phyloP scores from a whole-genome alignment of 2,329 filamentous ascomycete genomes.

The Phialophora tarda region DNA sequence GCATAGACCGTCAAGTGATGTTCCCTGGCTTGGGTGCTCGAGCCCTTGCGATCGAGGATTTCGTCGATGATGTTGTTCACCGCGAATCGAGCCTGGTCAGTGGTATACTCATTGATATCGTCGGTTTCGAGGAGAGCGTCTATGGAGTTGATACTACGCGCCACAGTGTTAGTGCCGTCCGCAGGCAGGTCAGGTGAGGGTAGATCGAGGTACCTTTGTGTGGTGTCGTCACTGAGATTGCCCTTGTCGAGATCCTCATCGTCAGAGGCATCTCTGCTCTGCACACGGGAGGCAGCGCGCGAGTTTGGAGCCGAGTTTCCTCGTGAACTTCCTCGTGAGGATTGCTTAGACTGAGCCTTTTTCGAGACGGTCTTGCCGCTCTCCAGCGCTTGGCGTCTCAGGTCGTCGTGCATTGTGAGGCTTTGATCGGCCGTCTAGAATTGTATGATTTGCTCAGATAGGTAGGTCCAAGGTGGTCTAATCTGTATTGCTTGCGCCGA shows the following conservation, averaged over 20 bases:
- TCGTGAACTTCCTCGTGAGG: slow-evolving; percentile 60
- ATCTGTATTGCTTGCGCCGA: not conserved
- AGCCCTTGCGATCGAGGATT: slow-evolving; percentile 78
- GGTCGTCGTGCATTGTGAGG: slow-evolving; percentile 52
- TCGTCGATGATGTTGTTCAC: slow-evolving; percentile 71
- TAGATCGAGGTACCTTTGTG: slow-evolving; percentile 56
- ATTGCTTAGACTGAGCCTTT: slow-evolving; percentile 61
- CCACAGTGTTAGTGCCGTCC: slow-evolving; percentile 23
- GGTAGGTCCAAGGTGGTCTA: not conserved
- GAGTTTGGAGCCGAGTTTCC: slow-evolving; percentile 59
- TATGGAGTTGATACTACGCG: slow-evolving; percentile 65
- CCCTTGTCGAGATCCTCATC: slow-evolving; percentile 58
- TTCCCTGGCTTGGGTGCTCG: slow-evolving; percentile 73
- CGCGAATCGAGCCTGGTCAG: slow-evolving; percentile 65
- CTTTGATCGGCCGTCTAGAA: not conserved
- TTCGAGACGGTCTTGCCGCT: slow-evolving; percentile 68
- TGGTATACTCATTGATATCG: slow-evolving; percentile 58
- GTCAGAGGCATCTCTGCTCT: slow-evolving; percentile 63
- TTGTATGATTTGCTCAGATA: not conserved
- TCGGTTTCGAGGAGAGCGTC: slow-evolving; percentile 65
- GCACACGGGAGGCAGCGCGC: slow-evolving; percentile 59
- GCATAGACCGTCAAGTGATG: slow-evolving; percentile 66
- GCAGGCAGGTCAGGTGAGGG: not conserved
- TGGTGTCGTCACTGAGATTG: slow-evolving; percentile 63
- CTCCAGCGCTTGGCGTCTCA: slow-evolving; percentile 65